Percentiles rank a stretch among this genome's conserved stretches.
These are phyloP conservation scores for Aspergillus indologenus DNA, from an alignment of 495 filamentous ascomycete genomes.

Conservation along the genomic window DNA sequence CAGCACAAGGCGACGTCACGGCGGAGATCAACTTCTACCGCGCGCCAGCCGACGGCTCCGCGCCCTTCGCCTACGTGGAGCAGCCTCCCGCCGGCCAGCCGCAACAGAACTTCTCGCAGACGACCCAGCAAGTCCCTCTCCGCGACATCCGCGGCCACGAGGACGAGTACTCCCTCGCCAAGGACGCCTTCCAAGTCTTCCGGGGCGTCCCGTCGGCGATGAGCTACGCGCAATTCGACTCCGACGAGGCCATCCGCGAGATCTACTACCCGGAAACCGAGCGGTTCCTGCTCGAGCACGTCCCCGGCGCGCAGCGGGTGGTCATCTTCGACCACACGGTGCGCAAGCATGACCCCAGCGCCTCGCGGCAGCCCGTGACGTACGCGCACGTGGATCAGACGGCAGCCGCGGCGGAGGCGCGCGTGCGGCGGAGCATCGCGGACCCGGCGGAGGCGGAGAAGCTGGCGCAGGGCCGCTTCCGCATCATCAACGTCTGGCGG, in stretches of 20 bases:
- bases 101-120: conserved; percentile 51
- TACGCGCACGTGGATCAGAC: conserved; percentile 85
- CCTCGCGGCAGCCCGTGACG: conserved; percentile 60
- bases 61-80: conserved; percentile 66
- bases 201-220: conserved; percentile 42
- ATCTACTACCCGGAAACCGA: conserved; percentile 83
- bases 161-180: conserved; percentile 60
- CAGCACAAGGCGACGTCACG: conserved; percentile 52
- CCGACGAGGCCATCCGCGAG: conserved; percentile 58
- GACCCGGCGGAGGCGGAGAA: conserved; percentile 54
- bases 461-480: conserved; percentile 61
- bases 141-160: conserved; percentile 66
- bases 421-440: conserved; percentile 61
- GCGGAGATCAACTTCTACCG: conserved; percentile 64
- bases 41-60: conserved; percentile 58
- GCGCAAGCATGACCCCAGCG: conserved; percentile 54
- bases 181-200: conserved; percentile 64
- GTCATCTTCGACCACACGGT: conserved; percentile 91
- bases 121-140: conserved; percentile 47
- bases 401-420: conserved; percentile 50
- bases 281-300: conserved; percentile 55
- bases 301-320: conserved; percentile 61
- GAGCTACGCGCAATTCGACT: conserved; percentile 53
- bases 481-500: conserved; percentile 88
- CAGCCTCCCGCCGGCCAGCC: conserved; percentile 54